These are phyloP conservation scores for Ananas comosus DNA, from an alignment of 176 grass and related monocot genomes.

Conservation along the genomic window DNA sequence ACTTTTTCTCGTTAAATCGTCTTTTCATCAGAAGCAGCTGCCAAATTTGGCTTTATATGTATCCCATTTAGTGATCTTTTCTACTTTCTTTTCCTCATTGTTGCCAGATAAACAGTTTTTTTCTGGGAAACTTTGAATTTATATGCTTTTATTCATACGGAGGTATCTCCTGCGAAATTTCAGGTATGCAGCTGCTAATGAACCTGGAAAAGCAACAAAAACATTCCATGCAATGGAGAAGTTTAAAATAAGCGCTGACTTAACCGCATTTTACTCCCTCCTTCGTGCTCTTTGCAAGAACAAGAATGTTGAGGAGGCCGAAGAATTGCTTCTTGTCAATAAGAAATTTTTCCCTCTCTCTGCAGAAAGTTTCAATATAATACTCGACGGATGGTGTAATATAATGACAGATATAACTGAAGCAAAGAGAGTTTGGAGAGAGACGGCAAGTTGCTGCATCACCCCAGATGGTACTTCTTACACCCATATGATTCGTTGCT, in stretches of 20 bases:
- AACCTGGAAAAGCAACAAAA: slow-evolving; percentile 72
- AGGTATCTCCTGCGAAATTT: slow-evolving; percentile 17
- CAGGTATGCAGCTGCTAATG: slow-evolving; percentile 88
- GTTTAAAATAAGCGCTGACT: slow-evolving; percentile 68
- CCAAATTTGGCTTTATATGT: too few relatives aligned
- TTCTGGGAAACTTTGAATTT: background rate
- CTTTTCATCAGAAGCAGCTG: too few relatives aligned
- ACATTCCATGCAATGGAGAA: slow-evolving; percentile 72
- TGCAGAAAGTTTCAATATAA: slow-evolving; percentile 74
- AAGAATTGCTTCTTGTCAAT: slow-evolving; percentile 69
- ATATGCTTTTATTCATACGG: slow-evolving; percentile 6
- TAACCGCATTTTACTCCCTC: slow-evolving; percentile 57
- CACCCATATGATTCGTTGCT: slow-evolving; percentile 81
- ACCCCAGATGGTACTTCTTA: slow-evolving; percentile 61
- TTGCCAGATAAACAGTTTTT: background rate
- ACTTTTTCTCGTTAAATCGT: too few relatives aligned
- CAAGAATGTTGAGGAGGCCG: slow-evolving; percentile 85
- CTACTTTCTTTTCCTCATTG: background rate
- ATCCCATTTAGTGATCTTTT: too few relatives aligned
- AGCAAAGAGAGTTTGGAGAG: slow-evolving; percentile 88
- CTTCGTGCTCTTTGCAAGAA: slow-evolving; percentile 73
- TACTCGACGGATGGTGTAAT: slow-evolving; percentile 83
- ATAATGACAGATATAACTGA: slow-evolving; percentile 67
- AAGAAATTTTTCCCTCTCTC: slow-evolving; percentile 60
- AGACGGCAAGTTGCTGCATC: slow-evolving; percentile 87